Base-by-base conservation (phyloP, 768 basidiomycete species). In the Panellus pusillus region DNA sequence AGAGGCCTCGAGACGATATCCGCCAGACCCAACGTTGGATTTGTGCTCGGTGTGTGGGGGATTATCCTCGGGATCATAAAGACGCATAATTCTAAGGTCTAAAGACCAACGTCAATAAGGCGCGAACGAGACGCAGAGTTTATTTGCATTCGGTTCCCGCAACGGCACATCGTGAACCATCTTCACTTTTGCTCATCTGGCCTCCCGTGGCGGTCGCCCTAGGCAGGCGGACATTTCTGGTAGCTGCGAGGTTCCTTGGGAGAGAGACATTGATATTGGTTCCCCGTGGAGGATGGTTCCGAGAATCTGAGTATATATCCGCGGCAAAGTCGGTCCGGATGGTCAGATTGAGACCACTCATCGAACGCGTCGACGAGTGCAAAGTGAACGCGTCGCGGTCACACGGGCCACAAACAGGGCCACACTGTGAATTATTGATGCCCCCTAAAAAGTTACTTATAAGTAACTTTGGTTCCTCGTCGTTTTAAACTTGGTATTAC, bases 121-220 rank as follows among this genome's bases (percentile, higher is more conserved):
- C 11, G 32, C 14, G 40, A 12, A 5, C 24, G 36, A 6, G 3
- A 41, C 28, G 17, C 17, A 14, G 17, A 29, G 38, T 5, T 29
- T n/a, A 67, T 79, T 58, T 55, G 89, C 89, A 89, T 74, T 90
- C 89, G 68, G 81, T 82, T n/a, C 89, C 89, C 1, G 89, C 81
- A 11, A 91, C 85, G 2, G 82, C 87, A 68, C 86, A 89, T 61
- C 83, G 70, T 35, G 61, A 64, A 1, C 83, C 85, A 61, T 91
- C 89, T 55, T 84, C 83, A 57, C 78, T 84, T 62, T 79, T 83
- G 19, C 87, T 78, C 40, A 92, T 81, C 1, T 82, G 72, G 0
- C 87, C 87, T 31, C 89, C 87, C 53, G 67, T 72, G 2, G 81
- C 68, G 19, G 83, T 79, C 20, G 79, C 84, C n/a, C 84, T 76